phyloP scores from a whole-genome alignment of 2,329 filamentous ascomycete species.

The Fusarium sp. region DNA sequence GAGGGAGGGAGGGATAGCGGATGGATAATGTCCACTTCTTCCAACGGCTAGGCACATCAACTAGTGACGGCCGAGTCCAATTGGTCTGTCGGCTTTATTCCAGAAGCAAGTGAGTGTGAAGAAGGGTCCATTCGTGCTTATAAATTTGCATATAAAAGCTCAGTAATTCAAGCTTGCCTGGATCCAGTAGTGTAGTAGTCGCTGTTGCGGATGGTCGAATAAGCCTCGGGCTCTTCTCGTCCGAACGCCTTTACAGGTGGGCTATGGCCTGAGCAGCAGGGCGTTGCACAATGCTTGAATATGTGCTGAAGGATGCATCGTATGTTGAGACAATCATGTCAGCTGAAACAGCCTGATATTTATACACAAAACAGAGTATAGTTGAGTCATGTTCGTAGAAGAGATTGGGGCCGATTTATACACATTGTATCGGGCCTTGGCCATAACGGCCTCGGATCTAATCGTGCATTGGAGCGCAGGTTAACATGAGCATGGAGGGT shows the following conservation, averaged over 20 bases:
- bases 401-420: background rate
- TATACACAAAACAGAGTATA: background rate
- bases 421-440: background rate
- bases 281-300: constrained; percentile 19
- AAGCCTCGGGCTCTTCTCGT: constrained; percentile 7
- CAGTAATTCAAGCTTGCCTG: background rate
- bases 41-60: constrained; percentile 23
- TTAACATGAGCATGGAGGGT: constrained; percentile 25
- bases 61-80: constrained; percentile 1
- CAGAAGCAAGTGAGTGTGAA: constrained; percentile 19
- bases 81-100: constrained; percentile 20
- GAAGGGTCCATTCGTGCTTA: background rate
- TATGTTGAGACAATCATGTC: constrained; percentile 9
- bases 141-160: background rate
- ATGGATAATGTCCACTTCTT: constrained; percentile 27
- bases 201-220: background rate
- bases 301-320: constrained; percentile 8
- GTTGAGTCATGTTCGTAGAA: background rate
- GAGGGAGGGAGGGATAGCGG: constrained; percentile 8
- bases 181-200: background rate
- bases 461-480: constrained; percentile 30
- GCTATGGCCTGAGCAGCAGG: constrained; percentile 13
- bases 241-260: constrained; percentile 2
- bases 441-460: constrained; percentile 23
- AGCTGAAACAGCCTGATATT: background rate